Evolutionary conservation across 306 rosid genomes (phyloP).

Genomic region (Rosa lucieae): DNA sequence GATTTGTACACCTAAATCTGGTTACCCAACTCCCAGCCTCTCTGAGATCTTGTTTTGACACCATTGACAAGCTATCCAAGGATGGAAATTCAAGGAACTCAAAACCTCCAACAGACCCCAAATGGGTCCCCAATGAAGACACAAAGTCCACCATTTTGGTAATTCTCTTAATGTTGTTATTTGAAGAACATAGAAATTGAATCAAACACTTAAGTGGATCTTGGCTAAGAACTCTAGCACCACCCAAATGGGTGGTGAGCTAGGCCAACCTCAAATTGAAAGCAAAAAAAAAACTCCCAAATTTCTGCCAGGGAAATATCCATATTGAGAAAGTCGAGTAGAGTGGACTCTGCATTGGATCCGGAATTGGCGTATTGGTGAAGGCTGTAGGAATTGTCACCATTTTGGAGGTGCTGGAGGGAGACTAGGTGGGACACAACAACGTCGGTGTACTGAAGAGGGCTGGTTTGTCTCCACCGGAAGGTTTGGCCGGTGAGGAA

Average conservation of each 20-base stretch:
- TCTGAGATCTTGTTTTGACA: conserved; percentile 73
- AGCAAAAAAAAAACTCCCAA: conserved; percentile 69
- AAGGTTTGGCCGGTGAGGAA: conserved; percentile 98
- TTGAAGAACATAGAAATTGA: conserved; percentile 90
- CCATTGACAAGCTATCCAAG: conserved; percentile 50
- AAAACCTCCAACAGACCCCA: conserved; percentile 67
- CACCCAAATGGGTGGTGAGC: conserved; percentile 53
- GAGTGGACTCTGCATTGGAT: conserved; percentile 29
- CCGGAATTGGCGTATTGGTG: conserved; percentile 40
- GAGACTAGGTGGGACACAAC: conserved; percentile 71
- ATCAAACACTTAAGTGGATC: conserved; percentile 88
- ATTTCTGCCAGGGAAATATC: conserved; percentile 53
- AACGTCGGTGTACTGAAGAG: conserved; percentile 9
- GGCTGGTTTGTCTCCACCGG: conserved; percentile 81
- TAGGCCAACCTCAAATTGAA: conserved; percentile 63
- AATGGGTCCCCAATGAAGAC: conserved; percentile 61
- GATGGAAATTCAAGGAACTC: conserved; percentile 67
- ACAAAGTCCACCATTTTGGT: conserved; percentile 87
- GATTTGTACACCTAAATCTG: too few species aligned
- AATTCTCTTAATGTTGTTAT: conserved; percentile 76
- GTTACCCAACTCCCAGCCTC: conserved; percentile 45
- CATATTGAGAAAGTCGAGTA: conserved; percentile 73
- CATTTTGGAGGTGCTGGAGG: conserved; percentile 63
- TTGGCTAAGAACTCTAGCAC: conserved; percentile 87
- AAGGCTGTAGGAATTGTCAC: conserved; percentile 62